These are phyloP conservation scores for Fraxinus americana DNA, from an alignment of 257 asterid genomes.

Conservation along the genomic window DNA sequence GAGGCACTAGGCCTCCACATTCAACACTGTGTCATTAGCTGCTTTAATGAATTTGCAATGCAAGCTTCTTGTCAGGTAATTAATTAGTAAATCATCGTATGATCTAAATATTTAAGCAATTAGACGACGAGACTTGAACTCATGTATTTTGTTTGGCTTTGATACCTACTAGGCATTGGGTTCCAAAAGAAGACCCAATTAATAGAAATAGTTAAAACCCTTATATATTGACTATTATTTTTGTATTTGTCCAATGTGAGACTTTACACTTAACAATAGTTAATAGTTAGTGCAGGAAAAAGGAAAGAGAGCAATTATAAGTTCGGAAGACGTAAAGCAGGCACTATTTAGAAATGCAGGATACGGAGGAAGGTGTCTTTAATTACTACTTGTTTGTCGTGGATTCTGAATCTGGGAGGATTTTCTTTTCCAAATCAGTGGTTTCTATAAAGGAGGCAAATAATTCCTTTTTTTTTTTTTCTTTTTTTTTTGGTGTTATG, in stretches of 20 bases:
- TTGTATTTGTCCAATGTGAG: no score
- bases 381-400: neutral
- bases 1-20: conserved; percentile 78
- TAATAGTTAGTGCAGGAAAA: conserved; percentile 36
- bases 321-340: conserved; percentile 66
- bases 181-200: no score
- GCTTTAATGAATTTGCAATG: conserved; percentile 66
- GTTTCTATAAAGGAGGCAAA: neutral
- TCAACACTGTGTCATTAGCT: conserved; percentile 75
- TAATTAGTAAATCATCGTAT: neutral
- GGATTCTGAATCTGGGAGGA: neutral
- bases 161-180: no score
- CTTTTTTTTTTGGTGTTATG: neutral
- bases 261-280: neutral
- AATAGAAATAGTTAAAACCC: no score
- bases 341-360: conserved; percentile 74
- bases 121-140: neutral
- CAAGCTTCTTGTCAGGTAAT: conserved; percentile 68
- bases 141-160: neutral
- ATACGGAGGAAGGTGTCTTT: conserved; percentile 67
- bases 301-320: conserved; percentile 45
- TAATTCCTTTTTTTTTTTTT: neutral
- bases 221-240: no score
- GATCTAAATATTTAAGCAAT: neutral
- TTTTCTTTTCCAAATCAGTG: neutral